Percentiles rank a stretch among this genome's conserved stretches.
These are phyloP conservation scores for Gymnopilus dilepis DNA, from an alignment of 768 basidiomycete species.

Conservation along the genomic window DNA sequence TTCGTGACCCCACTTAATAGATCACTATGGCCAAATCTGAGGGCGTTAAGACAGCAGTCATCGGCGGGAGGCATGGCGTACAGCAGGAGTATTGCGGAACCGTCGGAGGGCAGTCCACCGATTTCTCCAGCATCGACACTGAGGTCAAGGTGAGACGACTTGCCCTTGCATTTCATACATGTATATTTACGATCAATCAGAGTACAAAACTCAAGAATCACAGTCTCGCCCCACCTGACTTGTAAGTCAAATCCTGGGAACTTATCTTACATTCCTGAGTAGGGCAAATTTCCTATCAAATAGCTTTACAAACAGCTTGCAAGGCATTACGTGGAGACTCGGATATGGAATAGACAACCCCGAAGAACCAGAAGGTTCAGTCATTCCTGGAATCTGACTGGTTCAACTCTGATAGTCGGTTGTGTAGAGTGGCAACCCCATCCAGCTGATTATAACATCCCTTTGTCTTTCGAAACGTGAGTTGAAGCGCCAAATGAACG, in stretches of 20 bases:
- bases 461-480: slow-evolving; percentile 53
- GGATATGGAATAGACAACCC: slow-evolving; percentile 61
- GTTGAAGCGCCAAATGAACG: slow-evolving; percentile 28
- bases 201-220: slow-evolving; percentile 55
- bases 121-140: slow-evolving; percentile 62
- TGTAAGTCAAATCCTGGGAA: slow-evolving; percentile 42
- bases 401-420: not conserved
- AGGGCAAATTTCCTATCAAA: not conserved
- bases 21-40: slow-evolving; percentile 66
- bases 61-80: slow-evolving; percentile 54
- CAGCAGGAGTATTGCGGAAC: slow-evolving; percentile 64
- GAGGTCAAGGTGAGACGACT: slow-evolving; percentile 51
- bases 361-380: slow-evolving; percentile 58
- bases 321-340: slow-evolving; percentile 69
- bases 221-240: slow-evolving; percentile 61
- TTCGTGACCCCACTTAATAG: slow-evolving; percentile 29
- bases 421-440: slow-evolving; percentile 63
- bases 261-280: no score
- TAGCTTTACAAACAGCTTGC: slow-evolving; percentile 59
- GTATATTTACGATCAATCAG: slow-evolving; percentile 38
- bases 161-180: not conserved
- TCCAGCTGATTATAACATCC: slow-evolving; percentile 56
- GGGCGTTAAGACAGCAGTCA: slow-evolving; percentile 59
- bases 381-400: not conserved
- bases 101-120: slow-evolving; percentile 66